phyloP scores from a whole-genome alignment of 495 filamentous ascomycete genomes.

The Parmelia sp. region DNA sequence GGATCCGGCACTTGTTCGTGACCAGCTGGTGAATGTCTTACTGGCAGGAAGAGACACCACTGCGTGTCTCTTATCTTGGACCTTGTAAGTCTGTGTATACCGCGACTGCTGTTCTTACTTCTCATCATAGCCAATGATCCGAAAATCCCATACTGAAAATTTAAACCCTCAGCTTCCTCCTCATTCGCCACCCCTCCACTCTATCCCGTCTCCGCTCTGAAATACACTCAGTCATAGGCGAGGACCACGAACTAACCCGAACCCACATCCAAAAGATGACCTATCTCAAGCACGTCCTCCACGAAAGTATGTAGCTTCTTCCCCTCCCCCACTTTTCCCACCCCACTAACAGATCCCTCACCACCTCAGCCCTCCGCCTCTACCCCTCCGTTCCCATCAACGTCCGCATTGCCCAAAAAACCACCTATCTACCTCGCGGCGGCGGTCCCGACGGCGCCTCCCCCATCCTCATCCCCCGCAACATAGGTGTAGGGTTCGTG shows the following conservation, averaged over 20 bases:
- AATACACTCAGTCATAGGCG: slow-evolving; percentile 28
- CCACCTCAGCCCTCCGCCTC: slow-evolving; percentile 44
- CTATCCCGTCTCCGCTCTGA: slow-evolving; percentile 36
- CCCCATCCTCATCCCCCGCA: slow-evolving; percentile 40
- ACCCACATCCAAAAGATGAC: slow-evolving; percentile 31
- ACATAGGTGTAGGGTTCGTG: slow-evolving; percentile 40
- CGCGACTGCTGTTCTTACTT: neutral
- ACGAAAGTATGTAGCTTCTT: slow-evolving; percentile 29
- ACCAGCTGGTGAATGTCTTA: slow-evolving; percentile 50
- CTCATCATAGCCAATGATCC: too few species aligned
- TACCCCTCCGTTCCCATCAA: slow-evolving; percentile 53
- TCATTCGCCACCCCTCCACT: slow-evolving; percentile 36
- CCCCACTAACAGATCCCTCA: slow-evolving; percentile 35
- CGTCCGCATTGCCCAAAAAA: slow-evolving; percentile 39
- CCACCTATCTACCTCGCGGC: slow-evolving; percentile 46
- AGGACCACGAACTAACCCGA: slow-evolving; percentile 29
- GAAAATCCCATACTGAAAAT: neutral
- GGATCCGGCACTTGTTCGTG: slow-evolving; percentile 45
- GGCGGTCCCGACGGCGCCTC: slow-evolving; percentile 43
- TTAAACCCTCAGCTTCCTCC: slow-evolving; percentile 27
- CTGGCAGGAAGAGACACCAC: slow-evolving; percentile 59
- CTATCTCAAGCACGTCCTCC: slow-evolving; percentile 41
- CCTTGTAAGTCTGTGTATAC: slow-evolving; percentile 35
- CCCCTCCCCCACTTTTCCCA: neutral
- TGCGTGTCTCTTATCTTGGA: slow-evolving; percentile 49